These are phyloP conservation scores for Gnetum montanum DNA, from an alignment of 75 land plant species.

Conservation along the genomic window DNA sequence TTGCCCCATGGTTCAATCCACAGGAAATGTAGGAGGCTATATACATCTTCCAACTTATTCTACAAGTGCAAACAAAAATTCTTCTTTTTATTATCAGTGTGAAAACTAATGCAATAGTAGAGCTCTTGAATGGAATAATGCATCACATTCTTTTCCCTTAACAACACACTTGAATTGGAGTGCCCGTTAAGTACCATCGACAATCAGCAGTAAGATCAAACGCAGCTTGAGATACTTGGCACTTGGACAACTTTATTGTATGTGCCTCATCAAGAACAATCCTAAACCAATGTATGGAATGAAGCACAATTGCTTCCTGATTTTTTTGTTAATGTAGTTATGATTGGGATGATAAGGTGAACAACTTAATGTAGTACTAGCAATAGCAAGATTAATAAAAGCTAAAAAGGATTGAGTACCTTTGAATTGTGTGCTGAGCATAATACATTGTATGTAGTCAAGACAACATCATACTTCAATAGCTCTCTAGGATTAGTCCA, in stretches of 20 bases:
- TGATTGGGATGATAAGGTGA: background rate
- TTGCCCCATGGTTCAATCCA: constrained; percentile 87
- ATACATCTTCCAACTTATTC: constrained; percentile 93
- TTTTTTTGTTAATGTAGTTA: constrained; percentile 10
- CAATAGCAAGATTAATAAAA: background rate
- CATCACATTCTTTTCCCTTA: too few species aligned
- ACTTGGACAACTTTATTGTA: constrained; percentile 59
- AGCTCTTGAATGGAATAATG: too few species aligned
- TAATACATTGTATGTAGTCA: constrained; percentile 82
- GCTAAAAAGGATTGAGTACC: background rate
- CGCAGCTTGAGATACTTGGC: constrained; percentile 46
- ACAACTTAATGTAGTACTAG: background rate
- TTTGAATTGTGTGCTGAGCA: constrained; percentile 29
- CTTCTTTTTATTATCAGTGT: background rate
- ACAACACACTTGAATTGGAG: constrained; percentile 72
- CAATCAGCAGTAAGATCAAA: constrained; percentile 58
- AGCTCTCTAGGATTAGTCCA: constrained; percentile 30
- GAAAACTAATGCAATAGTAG: too few species aligned
- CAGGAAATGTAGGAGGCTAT: constrained; percentile 83
- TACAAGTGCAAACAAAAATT: constrained; percentile 14
- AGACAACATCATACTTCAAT: constrained; percentile 52
- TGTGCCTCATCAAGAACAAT: constrained; percentile 96
- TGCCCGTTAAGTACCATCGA: constrained; percentile 92
- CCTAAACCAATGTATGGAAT: constrained; percentile 66
- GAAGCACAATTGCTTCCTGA: constrained; percentile 43